These are phyloP conservation scores for Laburnicola sp. DNA, from an alignment of 2,329 filamentous ascomycete species.

Conservation along the genomic window DNA sequence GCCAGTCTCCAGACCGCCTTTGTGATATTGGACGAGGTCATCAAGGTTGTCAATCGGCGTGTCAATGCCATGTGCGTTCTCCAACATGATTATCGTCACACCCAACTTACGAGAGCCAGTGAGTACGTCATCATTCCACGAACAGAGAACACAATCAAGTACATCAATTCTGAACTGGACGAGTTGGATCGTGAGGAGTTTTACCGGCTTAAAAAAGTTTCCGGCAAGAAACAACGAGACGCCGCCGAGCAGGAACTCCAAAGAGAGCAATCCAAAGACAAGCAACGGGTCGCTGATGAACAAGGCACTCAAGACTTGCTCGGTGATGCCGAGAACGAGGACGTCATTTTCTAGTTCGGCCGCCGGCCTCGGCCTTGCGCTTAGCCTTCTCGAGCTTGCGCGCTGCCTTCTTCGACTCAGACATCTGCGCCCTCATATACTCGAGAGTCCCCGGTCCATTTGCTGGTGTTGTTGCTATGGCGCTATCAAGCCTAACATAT, in stretches of 20 bases:
- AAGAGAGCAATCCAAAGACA: slow-evolving; percentile 47
- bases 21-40: slow-evolving; percentile 96
- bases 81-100: background rate
- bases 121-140: slow-evolving; percentile 96
- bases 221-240: slow-evolving; percentile 66
- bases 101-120: slow-evolving; percentile 47
- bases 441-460: no score
- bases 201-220: slow-evolving; percentile 93
- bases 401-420: no score
- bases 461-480: no score
- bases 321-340: slow-evolving; percentile 75
- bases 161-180: slow-evolving; percentile 98
- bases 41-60: slow-evolving; percentile 98
- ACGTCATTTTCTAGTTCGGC: slow-evolving; percentile 73
- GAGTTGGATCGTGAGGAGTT: slow-evolving; percentile 98
- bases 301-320: slow-evolving; percentile 66
- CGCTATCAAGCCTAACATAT: no score
- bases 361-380: no score
- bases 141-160: slow-evolving; percentile 99
- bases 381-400: no score
- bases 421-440: no score
- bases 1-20: slow-evolving; percentile 97
- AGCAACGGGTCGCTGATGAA: slow-evolving; percentile 31
- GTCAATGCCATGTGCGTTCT: slow-evolving; percentile 85
- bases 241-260: slow-evolving; percentile 49